Conservation (phyloP, 2,329 filamentous ascomycete genomes). For the Annulohypoxylon truncatum region DNA sequence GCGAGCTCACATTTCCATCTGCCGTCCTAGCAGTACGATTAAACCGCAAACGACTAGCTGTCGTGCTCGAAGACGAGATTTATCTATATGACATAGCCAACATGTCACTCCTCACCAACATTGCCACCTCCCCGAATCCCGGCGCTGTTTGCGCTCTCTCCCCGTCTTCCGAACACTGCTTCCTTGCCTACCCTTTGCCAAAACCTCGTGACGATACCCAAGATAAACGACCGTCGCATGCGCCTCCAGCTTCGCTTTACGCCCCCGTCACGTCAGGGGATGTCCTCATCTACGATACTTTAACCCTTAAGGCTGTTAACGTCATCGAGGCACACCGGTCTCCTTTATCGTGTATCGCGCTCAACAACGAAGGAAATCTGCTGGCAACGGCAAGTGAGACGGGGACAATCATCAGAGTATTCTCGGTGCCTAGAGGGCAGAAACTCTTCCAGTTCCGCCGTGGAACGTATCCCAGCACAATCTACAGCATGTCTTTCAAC, state of each 20-base stretch:
- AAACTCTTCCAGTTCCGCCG: slow-evolving; percentile 97
- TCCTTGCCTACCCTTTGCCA: slow-evolving; percentile 91
- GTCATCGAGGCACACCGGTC: slow-evolving; percentile 95
- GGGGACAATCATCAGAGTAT: slow-evolving; percentile 96
- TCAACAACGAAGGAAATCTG: slow-evolving; percentile 92
- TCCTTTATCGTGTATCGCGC: slow-evolving; percentile 86
- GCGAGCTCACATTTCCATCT: slow-evolving; percentile 98
- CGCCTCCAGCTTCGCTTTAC: slow-evolving; percentile 82
- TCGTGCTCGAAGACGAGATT: slow-evolving; percentile 94
- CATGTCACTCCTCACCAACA: slow-evolving; percentile 93
- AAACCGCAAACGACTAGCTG: slow-evolving; percentile 92
- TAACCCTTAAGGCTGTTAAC: slow-evolving; percentile 91
- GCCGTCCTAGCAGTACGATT: slow-evolving; percentile 92
- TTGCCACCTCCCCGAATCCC: slow-evolving; percentile 93
- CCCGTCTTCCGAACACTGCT: slow-evolving; percentile 94
- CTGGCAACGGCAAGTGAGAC: slow-evolving; percentile 97
- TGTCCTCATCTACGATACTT: slow-evolving; percentile 90
- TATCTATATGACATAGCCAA: slow-evolving; percentile 99
- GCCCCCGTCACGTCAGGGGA: slow-evolving; percentile 89
- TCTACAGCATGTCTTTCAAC: slow-evolving; percentile 99
- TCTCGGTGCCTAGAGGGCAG: slow-evolving; percentile 88
- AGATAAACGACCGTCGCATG: slow-evolving; percentile 77
- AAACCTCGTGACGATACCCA: slow-evolving; percentile 72
- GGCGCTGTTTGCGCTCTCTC: slow-evolving; percentile 92
- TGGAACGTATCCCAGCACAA: slow-evolving; percentile 93